Percentiles rank a stretch among this genome's conserved stretches.
These are phyloP conservation scores for Schoenoplectus triqueter DNA, from an alignment of 202 grass and related monocot species.

Conservation along the genomic window DNA sequence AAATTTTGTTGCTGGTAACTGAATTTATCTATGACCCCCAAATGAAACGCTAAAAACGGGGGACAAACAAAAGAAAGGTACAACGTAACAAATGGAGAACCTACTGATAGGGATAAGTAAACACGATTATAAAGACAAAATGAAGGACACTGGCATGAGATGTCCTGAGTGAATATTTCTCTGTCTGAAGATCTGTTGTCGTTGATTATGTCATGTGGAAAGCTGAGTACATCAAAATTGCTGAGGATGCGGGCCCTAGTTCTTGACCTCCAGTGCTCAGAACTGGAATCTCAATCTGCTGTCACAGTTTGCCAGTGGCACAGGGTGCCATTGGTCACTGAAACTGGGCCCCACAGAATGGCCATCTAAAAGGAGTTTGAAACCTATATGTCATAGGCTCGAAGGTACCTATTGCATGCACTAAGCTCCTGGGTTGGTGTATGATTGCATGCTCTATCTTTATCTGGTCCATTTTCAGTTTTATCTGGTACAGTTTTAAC, in stretches of 20 bases:
- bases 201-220: slow-evolving; percentile 7
- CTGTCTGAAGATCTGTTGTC: background rate
- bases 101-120: background rate
- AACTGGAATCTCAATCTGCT: background rate
- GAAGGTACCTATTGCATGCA: too few relatives aligned
- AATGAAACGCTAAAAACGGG: background rate
- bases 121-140: slow-evolving; percentile 18
- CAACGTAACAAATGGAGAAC: too few relatives aligned
- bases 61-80: background rate
- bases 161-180: slow-evolving; percentile 19
- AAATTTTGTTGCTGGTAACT: background rate
- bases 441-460: too few relatives aligned
- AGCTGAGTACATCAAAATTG: background rate
- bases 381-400: too few relatives aligned
- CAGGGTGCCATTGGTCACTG: background rate
- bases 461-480: too few relatives aligned
- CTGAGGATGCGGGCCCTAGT: background rate
- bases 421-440: too few relatives aligned
- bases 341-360: too few relatives aligned
- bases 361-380: too few relatives aligned
- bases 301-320: background rate
- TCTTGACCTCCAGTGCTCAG: background rate
- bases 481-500: too few relatives aligned
- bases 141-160: background rate
- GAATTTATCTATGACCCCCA: background rate